Evolutionary conservation across 306 rosid species (phyloP).

Genomic region (Comarum palustre): DNA sequence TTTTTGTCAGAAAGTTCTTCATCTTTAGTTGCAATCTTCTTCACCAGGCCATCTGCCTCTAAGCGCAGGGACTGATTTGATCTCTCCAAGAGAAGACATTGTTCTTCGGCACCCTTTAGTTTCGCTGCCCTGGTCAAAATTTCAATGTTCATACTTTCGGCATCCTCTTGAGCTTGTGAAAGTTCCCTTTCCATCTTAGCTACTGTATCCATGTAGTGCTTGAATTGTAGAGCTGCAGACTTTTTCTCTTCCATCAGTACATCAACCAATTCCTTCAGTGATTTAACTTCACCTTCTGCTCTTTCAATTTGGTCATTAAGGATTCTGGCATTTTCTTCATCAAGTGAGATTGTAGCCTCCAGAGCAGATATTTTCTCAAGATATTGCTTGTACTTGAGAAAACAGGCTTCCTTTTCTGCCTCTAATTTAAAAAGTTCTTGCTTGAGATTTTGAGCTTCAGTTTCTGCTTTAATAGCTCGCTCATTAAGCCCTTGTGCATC

Average conservation of each 20-base stretch:
- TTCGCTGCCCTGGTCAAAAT: conserved; percentile 49
- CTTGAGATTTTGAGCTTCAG: conserved; percentile 55
- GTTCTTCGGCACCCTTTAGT: conserved; percentile 55
- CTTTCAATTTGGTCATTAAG: conserved; percentile 59
- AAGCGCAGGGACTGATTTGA: conserved; percentile 64
- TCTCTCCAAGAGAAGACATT: conserved; percentile 53
- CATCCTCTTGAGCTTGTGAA: conserved; percentile 55
- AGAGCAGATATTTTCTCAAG: conserved; percentile 67
- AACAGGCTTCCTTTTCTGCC: conserved; percentile 65
- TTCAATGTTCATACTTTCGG: conserved; percentile 50
- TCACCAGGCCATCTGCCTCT: conserved; percentile 66
- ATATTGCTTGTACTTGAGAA: conserved; percentile 52
- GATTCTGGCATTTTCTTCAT: conserved; percentile 65
- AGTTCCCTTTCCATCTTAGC: conserved; percentile 65
- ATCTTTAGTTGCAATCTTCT: conserved; percentile 67
- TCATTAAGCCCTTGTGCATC: conserved; percentile 52
- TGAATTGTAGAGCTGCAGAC: conserved; percentile 44
- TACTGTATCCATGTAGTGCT: conserved; percentile 66
- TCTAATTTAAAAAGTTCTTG: conserved; percentile 56
- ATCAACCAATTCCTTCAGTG: conserved; percentile 47
- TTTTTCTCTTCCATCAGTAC: conserved; percentile 65
- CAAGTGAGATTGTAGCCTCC: conserved; percentile 60
- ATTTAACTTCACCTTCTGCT: conserved; percentile 56
- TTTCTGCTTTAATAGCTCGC: conserved; percentile 61
- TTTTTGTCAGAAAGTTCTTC: conserved; percentile 71